Evolutionary conservation across 2,329 filamentous ascomycete species (phyloP), one percentile per base, ranked within the genome.

Genomic region (Septoria petroselini): DNA sequence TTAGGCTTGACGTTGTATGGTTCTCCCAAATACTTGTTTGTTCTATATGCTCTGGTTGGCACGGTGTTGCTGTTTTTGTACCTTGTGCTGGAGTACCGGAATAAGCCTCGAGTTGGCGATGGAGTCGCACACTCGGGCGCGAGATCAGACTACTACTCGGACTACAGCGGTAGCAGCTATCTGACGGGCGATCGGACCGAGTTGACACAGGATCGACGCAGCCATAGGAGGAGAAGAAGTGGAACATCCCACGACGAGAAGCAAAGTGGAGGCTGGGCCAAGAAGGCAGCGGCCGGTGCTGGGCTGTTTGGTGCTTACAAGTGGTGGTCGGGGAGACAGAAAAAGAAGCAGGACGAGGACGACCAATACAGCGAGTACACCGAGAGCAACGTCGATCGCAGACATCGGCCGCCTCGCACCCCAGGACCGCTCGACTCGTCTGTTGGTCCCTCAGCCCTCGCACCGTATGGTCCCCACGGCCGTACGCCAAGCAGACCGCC

Each of bases 1-100:
- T 76, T 98, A 0, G 93, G 93, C 0, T 76, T 98, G 39, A 91
- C 91, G 0, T 76, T 98, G 1, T 98, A 96, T 63, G 93, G 93
- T 4, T 95, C 91, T 23, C 91, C 93, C 4, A 82, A 85, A 62
- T 81, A 79, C 30, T 77, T 91, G 3, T 98, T 97, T 67, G 83
- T 98, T 44, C 74, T 97, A 3, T 98, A 86, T 64, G 79, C 91
- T 0, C 56, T 97, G 0, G 91, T 85, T 76, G 85, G 86, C 67
- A 80, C 82, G 21, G 76, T 86, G 14, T 72, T 96, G 27, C 59
- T 96, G 12, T 62, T 90, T 1, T 57, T 82, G 11, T 96, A 90
- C 69, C 94, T 97, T 62, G 74, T 91, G 48, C 74, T 95, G 27
- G 85, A 85, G 68, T 76, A 81, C 68, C 49, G 50, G 7, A 84